Conservation (phyloP, 1,139 yeast species). For the Taphrina pruni region DNA sequence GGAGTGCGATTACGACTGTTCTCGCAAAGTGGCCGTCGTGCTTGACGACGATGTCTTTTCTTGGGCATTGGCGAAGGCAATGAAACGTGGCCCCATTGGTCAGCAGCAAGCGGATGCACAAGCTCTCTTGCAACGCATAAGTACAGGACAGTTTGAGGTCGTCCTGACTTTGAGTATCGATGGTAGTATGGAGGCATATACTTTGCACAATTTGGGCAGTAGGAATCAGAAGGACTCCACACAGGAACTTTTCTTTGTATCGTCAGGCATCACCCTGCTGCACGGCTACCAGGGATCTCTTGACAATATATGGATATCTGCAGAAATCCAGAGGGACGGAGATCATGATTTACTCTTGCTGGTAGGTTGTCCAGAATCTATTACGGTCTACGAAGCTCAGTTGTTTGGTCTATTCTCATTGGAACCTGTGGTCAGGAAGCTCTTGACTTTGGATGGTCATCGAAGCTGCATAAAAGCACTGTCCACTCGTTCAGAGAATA, state of each 20-base stretch:
- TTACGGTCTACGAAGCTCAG: conserved; percentile 8
- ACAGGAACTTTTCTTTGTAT: conserved; percentile 43
- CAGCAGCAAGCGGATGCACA: conserved; percentile 43
- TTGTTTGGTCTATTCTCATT: not conserved
- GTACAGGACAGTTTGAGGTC: conserved; percentile 59
- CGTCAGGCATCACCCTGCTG: not conserved
- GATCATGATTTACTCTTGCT: conserved; percentile 30
- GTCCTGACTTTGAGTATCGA: conserved; percentile 59
- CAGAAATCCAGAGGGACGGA: conserved; percentile 22
- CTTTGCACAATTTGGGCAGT: conserved; percentile 60
- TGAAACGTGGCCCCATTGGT: conserved; percentile 19
- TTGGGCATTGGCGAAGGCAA: conserved; percentile 40
- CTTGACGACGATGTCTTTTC: conserved; percentile 53
- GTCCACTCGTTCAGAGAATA: not conserved
- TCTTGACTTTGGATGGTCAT: conserved; percentile 10
- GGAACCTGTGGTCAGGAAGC: not conserved
- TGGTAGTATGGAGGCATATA: conserved; percentile 59
- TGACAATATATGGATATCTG: conserved; percentile 26
- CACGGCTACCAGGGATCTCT: conserved; percentile 50
- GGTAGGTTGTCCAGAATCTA: conserved; percentile 9
- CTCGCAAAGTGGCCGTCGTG: conserved; percentile 54
- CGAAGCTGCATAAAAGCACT: not conserved
- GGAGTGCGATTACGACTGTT: conserved; percentile 41
- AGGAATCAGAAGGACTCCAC: conserved; percentile 43
- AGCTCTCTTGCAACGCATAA: conserved; percentile 48